phyloP scores from a whole-genome alignment of 108 stramenopile genomes.

The Seminavis robusta region DNA sequence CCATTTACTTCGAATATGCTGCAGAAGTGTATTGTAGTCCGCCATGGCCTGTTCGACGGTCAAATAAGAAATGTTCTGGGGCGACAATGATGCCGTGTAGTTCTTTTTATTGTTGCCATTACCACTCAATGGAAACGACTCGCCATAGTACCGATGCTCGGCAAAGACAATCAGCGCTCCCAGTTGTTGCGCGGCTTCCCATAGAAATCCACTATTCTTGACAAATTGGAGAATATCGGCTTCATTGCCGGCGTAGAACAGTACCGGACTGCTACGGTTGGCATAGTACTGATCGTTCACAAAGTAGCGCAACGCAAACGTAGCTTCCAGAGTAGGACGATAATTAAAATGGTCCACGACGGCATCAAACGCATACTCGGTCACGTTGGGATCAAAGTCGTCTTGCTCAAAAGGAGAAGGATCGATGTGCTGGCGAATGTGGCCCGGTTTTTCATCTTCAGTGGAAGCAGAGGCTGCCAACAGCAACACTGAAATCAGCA shows the following conservation, averaged over 20 bases:
- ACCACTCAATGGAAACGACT: slow-evolving; percentile 18
- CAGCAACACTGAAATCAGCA: too few relatives aligned
- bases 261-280: slow-evolving; percentile 17
- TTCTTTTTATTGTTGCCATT: too few relatives aligned
- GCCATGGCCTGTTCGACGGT: slow-evolving; percentile 58
- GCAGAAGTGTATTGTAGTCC: slow-evolving; percentile 59
- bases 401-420: not conserved
- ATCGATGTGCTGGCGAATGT: too few relatives aligned
- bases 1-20: slow-evolving; percentile 27
- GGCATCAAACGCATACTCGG: slow-evolving; percentile 20
- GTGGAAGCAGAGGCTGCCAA: too few relatives aligned
- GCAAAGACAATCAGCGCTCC: slow-evolving; percentile 69
- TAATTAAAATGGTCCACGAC: slow-evolving; percentile 31
- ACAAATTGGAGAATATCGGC: slow-evolving; percentile 64
- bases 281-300: slow-evolving; percentile 26
- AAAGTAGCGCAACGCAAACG: slow-evolving; percentile 28
- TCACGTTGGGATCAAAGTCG: slow-evolving; percentile 11
- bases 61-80: slow-evolving; percentile 27
- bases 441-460: too few relatives aligned
- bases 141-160: slow-evolving; percentile 76
- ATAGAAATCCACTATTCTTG: slow-evolving; percentile 65
- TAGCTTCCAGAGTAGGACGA: slow-evolving; percentile 17
- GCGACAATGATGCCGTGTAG: slow-evolving; percentile 1
- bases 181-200: slow-evolving; percentile 44
- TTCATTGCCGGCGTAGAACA: slow-evolving; percentile 71